These are phyloP conservation scores for Lactarius deliciosus DNA, from an alignment of 768 basidiomycete genomes.

Conservation along the genomic window DNA sequence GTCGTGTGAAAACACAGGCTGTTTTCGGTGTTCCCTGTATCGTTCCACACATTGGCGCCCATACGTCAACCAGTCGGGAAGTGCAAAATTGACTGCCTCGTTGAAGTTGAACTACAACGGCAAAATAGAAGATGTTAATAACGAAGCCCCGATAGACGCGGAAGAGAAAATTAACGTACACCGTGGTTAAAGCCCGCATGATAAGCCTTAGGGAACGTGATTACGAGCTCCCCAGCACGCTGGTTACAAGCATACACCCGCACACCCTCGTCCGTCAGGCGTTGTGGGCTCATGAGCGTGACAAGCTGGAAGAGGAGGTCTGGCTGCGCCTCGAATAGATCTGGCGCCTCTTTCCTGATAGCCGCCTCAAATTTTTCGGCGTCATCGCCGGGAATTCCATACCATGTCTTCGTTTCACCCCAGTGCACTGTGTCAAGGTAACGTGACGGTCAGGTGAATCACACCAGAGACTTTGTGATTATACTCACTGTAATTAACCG, in stretches of 20 bases:
- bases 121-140: conserved; percentile 19
- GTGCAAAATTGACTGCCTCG: conserved; percentile 97
- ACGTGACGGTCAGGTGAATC: conserved; percentile 6
- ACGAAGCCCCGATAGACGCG: conserved; percentile 18
- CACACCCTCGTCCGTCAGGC: conserved; percentile 84
- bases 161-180: conserved; percentile 48
- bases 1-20: conserved; percentile 98
- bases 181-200: conserved; percentile 99
- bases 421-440: conserved; percentile 72
- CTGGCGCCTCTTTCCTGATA: conserved; percentile 92
- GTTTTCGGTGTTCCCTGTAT: conserved; percentile 87
- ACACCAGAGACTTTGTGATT: conserved; percentile 8
- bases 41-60: conserved; percentile 87
- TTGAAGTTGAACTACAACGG: conserved; percentile 86
- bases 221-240: conserved; percentile 94
- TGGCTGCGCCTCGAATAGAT: conserved; percentile 96
- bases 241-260: conserved; percentile 94
- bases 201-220: conserved; percentile 97
- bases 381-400: conserved; percentile 94
- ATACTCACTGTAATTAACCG: conserved; percentile 84
- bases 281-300: conserved; percentile 93
- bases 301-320: conserved; percentile 96
- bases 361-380: conserved; percentile 96
- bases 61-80: conserved; percentile 90
- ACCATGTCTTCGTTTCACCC: conserved; percentile 99